phyloP scores from a whole-genome alignment of 1,139 yeast genomes.

The Geotrichum histeridarum region DNA sequence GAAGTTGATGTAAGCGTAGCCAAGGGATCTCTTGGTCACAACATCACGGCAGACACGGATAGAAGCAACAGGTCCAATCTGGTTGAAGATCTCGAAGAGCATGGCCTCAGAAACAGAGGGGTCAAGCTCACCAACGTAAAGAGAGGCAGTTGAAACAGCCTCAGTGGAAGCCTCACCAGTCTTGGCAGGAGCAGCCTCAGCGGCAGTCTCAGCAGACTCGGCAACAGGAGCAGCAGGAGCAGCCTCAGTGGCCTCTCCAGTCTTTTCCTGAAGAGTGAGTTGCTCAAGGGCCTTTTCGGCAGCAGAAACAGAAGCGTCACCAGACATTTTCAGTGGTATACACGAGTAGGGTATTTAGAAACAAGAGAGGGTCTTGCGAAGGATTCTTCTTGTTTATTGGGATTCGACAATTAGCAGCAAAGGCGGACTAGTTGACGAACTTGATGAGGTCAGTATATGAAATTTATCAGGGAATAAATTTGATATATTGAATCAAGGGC shows the following conservation, averaged over 20 bases:
- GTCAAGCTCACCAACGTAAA: conserved; percentile 96
- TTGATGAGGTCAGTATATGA: not conserved
- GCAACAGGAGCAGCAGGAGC: conserved; percentile 29
- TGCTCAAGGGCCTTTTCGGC: conserved; percentile 40
- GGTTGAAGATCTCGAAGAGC: conserved; percentile 90
- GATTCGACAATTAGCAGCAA: conserved; percentile 1
- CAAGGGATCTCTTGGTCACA: conserved; percentile 91
- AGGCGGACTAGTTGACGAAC: conserved; percentile 5
- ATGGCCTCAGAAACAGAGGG: conserved; percentile 90
- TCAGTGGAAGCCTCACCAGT: conserved; percentile 35
- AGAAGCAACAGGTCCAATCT: conserved; percentile 92
- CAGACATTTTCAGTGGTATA: conserved; percentile 27
- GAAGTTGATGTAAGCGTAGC: conserved; percentile 97
- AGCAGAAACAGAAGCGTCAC: conserved; percentile 40
- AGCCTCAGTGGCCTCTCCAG: conserved; percentile 21
- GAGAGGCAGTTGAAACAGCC: conserved; percentile 61
- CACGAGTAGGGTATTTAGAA: not conserved
- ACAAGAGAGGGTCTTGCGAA: conserved; percentile 6
- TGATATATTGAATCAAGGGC: conserved; percentile 3
- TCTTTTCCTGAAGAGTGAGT: conserved; percentile 34
- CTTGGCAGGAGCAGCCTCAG: conserved; percentile 31
- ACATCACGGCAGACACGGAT: conserved; percentile 99
- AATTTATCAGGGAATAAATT: conserved; percentile 9
- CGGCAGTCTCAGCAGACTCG: conserved; percentile 21
- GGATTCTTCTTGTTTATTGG: conserved; percentile 5